Evolutionary conservation across 495 filamentous ascomycete species (phyloP), one percentile per base, ranked within the genome.

Genomic region (Aspergillus affinis): DNA sequence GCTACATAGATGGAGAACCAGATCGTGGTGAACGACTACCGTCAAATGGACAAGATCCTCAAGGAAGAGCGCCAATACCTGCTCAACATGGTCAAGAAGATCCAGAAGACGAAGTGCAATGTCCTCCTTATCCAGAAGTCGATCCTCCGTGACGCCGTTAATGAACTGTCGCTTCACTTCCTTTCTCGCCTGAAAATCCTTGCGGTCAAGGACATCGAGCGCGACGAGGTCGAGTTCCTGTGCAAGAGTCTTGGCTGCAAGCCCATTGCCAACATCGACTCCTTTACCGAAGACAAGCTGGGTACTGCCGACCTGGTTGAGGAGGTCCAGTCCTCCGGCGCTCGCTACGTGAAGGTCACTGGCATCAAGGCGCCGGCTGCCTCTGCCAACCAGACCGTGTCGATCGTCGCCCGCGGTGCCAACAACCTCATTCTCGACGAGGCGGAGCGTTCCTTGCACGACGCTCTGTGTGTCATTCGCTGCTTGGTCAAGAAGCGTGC

Each of bases 1-100:
- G 13, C 36, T 15, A 36, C 61, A 57, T 61, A 94, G 89, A 98
- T 98, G 94, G 94, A 98, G 75, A 98, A 98, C 78, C 92, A 94
- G 75, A 96, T 98, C 64, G 88, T 95, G 9, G 94, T 98, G 51
- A 98, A 98, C 75, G 94, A 98, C 81, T 98, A 98, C 83, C 84
- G 94, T 60, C 94, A 98, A 76, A 98, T 98, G 94, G 94, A 98
- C 77, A 98, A 97, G 82, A 98, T 98, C 65, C 82, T 98, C 57
- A 98, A 98, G 76, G 94, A 98, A 78, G 94, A 98, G 80, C 91
- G 95, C 59, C 91, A 92, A 60, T 98, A 98, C 76, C 83, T 98
- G 59, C 86, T 98, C 48, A 97, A 97, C 78, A 91, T 98, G 86
- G 92, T 92, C 69, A 98, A 98, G 86, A 98, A 97, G 84, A 98